phyloP scores from a whole-genome alignment of 192 early-diverging fungal species.

The Coemansia javaensis region DNA sequence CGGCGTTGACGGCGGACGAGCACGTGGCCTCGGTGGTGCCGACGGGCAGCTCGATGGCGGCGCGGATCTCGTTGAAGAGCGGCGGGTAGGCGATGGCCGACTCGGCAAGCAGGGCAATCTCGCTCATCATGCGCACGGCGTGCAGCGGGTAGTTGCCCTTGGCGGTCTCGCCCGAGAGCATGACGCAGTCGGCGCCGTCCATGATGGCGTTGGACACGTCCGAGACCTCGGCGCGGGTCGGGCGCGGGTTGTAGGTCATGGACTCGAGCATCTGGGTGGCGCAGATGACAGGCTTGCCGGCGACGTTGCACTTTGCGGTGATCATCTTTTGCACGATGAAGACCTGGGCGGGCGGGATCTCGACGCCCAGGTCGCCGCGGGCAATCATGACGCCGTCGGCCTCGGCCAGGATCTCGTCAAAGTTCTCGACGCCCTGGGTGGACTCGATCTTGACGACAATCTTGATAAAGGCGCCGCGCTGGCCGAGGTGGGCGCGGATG shows the following conservation, averaged over 20 bases:
- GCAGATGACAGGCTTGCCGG: slow-evolving; percentile 93
- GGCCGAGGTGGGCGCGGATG: slow-evolving; percentile 81
- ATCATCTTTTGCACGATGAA: slow-evolving; percentile 98
- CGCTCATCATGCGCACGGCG: slow-evolving; percentile 92
- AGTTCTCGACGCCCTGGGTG: slow-evolving; percentile 95
- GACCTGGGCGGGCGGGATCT: slow-evolving; percentile 90
- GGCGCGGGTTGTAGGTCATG: slow-evolving; percentile 92
- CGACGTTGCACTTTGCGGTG: slow-evolving; percentile 95
- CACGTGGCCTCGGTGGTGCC: slow-evolving; percentile 89
- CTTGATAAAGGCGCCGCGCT: slow-evolving; percentile 79
- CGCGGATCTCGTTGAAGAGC: slow-evolving; percentile 84
- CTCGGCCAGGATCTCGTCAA: slow-evolving; percentile 92
- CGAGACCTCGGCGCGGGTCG: slow-evolving; percentile 97
- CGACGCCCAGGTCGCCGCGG: slow-evolving; percentile 96
- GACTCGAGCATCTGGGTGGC: slow-evolving; percentile 99
- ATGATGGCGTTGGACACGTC: slow-evolving; percentile 98
- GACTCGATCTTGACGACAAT: slow-evolving; percentile 98
- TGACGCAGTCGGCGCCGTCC: slow-evolving; percentile 98
- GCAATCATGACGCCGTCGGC: slow-evolving; percentile 99
- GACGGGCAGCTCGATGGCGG: slow-evolving; percentile 68
- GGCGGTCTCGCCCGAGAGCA: slow-evolving; percentile 98
- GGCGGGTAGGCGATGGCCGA: slow-evolving; percentile 91
- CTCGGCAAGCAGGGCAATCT: slow-evolving; percentile 89
- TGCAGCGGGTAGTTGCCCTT: slow-evolving; percentile 89
- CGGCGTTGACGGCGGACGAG: slow-evolving; percentile 78